phyloP scores from a whole-genome alignment of 768 basidiomycete species.

The Tylopilus rubrobrunneus region DNA sequence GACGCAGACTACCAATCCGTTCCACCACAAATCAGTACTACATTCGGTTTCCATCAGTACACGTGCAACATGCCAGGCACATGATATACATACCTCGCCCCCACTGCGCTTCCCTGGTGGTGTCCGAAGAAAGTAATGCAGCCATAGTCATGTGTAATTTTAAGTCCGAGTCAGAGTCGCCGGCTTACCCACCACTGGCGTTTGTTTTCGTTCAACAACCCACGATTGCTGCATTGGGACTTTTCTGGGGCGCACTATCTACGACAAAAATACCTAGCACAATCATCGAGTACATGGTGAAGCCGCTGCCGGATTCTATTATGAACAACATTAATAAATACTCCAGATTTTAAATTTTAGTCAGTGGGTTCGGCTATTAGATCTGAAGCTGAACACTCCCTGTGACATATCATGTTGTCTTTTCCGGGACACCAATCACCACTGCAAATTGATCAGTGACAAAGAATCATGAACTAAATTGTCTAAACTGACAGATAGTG shows the following conservation, averaged over 20 bases:
- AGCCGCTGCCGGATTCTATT: not conserved
- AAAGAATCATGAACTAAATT: not conserved
- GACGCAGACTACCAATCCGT: slow-evolving; percentile 65
- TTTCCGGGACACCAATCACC: slow-evolving; percentile 24
- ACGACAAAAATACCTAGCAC: slow-evolving; percentile 12
- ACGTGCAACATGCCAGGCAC: slow-evolving; percentile 7
- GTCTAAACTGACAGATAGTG: slow-evolving; percentile 26
- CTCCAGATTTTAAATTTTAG: not conserved
- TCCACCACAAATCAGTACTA: slow-evolving; percentile 83
- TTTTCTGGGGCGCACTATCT: slow-evolving; percentile 27
- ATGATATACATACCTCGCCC: slow-evolving; percentile 34
- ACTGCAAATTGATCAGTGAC: slow-evolving; percentile 20
- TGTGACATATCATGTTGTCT: slow-evolving; percentile 4
- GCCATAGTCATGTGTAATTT: slow-evolving; percentile 30
- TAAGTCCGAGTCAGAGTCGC: slow-evolving; percentile 17
- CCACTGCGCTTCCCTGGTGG: slow-evolving; percentile 38
- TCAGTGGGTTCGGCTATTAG: not conserved
- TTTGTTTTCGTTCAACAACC: slow-evolving; percentile 16
- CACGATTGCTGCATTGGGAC: slow-evolving; percentile 32
- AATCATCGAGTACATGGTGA: not conserved
- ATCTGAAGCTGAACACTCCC: too few species aligned
- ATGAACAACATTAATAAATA: not conserved
- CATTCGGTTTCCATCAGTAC: slow-evolving; percentile 14
- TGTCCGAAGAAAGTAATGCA: slow-evolving; percentile 21
- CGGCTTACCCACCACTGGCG: slow-evolving; percentile 1